Percentiles rank a stretch among this genome's conserved stretches.
Conservation (phyloP, 2,329 filamentous ascomycete genomes). For the Beauveria varroae region DNA sequence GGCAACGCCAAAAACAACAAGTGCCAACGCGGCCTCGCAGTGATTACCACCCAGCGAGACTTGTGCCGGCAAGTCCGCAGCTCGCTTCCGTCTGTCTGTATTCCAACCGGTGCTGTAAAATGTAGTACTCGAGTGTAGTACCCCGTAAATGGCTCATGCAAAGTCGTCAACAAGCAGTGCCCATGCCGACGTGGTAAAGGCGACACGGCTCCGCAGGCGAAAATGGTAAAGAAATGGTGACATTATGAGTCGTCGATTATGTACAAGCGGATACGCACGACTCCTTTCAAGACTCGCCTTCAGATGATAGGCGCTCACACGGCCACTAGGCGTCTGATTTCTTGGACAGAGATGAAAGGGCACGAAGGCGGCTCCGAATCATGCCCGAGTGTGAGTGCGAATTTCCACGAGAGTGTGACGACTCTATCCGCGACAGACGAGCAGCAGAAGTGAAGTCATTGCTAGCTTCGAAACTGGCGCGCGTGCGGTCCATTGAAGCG, state of each 20-base stretch:
- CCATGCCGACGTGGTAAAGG: neutral
- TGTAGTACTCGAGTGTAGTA: slow-evolving; percentile 15
- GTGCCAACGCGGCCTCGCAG: neutral
- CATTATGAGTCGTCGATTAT: slow-evolving; percentile 22
- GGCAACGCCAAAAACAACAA: neutral
- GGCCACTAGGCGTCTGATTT: slow-evolving; percentile 28
- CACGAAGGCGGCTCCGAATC: slow-evolving; percentile 32
- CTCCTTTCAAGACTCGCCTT: slow-evolving; percentile 7
- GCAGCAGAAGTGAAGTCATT: slow-evolving; percentile 89
- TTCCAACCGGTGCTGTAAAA: slow-evolving; percentile 4
- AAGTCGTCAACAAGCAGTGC: slow-evolving; percentile 34
- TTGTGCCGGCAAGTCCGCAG: neutral
- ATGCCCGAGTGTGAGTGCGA: slow-evolving; percentile 15
- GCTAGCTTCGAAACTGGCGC: slow-evolving; percentile 78
- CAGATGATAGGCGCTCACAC: slow-evolving; percentile 17
- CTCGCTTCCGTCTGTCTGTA: neutral
- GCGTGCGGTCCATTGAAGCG: slow-evolving; percentile 76
- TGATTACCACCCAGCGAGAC: neutral
- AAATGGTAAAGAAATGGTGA: slow-evolving; percentile 16
- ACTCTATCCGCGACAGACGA: slow-evolving; percentile 76
- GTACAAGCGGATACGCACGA: slow-evolving; percentile 19
- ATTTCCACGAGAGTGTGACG: slow-evolving; percentile 44
- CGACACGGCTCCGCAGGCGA: neutral
- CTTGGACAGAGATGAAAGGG: slow-evolving; percentile 33
- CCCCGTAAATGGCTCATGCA: slow-evolving; percentile 43